Base-by-base conservation (phyloP, 2,329 filamentous ascomycete species). In the Anthostomella pinea region DNA sequence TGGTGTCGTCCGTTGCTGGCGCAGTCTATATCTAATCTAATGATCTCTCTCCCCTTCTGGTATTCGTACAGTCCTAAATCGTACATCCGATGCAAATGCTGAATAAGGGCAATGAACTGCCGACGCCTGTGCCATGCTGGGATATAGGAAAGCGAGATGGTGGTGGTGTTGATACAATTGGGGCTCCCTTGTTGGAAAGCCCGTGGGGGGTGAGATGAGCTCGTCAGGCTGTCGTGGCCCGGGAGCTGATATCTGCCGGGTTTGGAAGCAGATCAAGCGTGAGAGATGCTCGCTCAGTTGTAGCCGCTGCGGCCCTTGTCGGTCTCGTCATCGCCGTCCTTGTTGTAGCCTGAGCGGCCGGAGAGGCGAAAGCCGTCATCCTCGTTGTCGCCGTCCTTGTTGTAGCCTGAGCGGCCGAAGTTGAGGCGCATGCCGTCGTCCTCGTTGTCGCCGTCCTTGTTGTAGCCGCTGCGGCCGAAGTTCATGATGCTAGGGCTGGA, bases 391-490 rank as follows among this genome's bases (percentile, higher is more conserved):
- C 52, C 56, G 20, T 55, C 53, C 34, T 59, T 59, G 58, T 62
- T 62, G 50, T 60, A 62, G 30, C 57, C 56, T 8, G 49, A 53
- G 31, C 57, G 56, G 23, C 56, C 56, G 35, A 56, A 58, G 48
- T 43, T n/a, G n/a, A n/a, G 47, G 38, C 36, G 45, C 52, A 61
- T 57, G 46, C 61, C 53, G 20, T 66, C 63, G 21, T 66, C 63
- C 18, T 65, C 59, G 41, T 64, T 59, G 40, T 63, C 62, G 21
- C 49, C 55, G 35, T 60, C 54, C 57, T 66, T 68, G 64, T 72
- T 72, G 63, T 71, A 71, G 45, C 68, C 68, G 34, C 62, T 66
- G 43, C 68, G 68, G 56, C 69, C 69, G 41, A 65, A 60, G 58
- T 64, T 59, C n/a, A n/a, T n/a, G 42, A 57, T 27, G 28, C 32